Evolutionary conservation across 805 yeast species (phyloP).

Genomic region (Candida tammaniensis): DNA sequence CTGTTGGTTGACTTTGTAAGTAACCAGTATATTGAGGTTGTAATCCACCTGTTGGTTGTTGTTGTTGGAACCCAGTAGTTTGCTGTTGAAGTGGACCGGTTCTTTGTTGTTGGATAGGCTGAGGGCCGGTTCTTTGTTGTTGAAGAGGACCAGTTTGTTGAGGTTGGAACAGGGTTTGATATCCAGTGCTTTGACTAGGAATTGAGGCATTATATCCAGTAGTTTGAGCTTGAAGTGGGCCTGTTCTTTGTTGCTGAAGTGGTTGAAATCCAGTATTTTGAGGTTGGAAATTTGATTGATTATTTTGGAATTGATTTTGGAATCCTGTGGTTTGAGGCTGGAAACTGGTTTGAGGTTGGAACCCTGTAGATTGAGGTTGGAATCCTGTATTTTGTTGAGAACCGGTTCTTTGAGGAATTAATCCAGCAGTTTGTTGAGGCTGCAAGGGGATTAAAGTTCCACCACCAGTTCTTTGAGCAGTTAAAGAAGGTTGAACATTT

Average conservation of each 20-base stretch:
- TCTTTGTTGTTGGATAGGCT: slow-evolving; percentile 13
- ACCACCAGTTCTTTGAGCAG: slow-evolving; percentile 46
- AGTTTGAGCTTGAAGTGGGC: slow-evolving; percentile 30
- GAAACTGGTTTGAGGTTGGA: slow-evolving; percentile 17
- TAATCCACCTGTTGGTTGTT: slow-evolving; percentile 56
- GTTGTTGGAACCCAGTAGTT: slow-evolving; percentile 46
- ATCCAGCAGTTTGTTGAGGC: slow-evolving; percentile 70
- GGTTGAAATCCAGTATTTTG: slow-evolving; percentile 58
- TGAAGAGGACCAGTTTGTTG: slow-evolving; percentile 22
- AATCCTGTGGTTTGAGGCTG: slow-evolving; percentile 20
- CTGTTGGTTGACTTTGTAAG: slow-evolving; percentile 55
- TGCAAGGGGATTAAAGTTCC: slow-evolving; percentile 46
- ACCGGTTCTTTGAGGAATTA: slow-evolving; percentile 49
- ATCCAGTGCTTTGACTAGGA: slow-evolving; percentile 21
- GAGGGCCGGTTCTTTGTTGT: slow-evolving; percentile 26
- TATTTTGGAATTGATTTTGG: slow-evolving; percentile 29
- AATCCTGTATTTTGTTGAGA: slow-evolving; percentile 31
- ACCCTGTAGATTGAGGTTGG: slow-evolving; percentile 14
- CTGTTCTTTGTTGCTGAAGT: slow-evolving; percentile 48
- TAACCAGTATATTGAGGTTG: slow-evolving; percentile 33
- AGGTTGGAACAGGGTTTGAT: slow-evolving; percentile 14
- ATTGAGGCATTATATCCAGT: slow-evolving; percentile 22
- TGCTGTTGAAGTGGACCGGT: slow-evolving; percentile 29
- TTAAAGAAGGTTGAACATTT: slow-evolving; percentile 19
- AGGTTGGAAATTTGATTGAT: slow-evolving; percentile 54